Evolutionary conservation across 179 eudicot species (phyloP).

Genomic region (Amaranthus tricolor): DNA sequence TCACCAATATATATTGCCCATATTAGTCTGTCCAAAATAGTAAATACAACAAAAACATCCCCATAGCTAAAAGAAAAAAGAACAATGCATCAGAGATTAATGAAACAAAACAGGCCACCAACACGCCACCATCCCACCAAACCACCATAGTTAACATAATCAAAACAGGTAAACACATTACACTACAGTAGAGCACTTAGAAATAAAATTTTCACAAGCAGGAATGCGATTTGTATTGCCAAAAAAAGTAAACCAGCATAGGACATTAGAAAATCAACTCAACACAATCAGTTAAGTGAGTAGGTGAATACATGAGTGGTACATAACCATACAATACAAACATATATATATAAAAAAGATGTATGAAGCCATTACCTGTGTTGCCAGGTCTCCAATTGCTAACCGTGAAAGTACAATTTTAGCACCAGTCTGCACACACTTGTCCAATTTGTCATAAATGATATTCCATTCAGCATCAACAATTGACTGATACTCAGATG

Average conservation of each 20-base stretch:
- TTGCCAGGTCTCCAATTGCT: conserved; percentile 95
- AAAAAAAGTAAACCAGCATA: background rate
- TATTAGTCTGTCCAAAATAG: too few species aligned
- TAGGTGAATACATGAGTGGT: background rate
- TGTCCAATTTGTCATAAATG: conserved; percentile 92
- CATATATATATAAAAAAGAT: background rate
- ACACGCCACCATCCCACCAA: background rate
- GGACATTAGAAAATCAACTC: background rate
- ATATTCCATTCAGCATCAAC: conserved; percentile 99
- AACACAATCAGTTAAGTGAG: background rate
- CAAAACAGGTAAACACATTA: background rate
- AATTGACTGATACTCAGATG: conserved; percentile 90
- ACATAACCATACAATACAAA: background rate
- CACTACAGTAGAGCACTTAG: background rate
- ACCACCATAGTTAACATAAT: background rate
- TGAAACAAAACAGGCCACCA: too few species aligned
- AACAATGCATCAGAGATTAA: too few species aligned
- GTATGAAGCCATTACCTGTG: conserved; percentile 57
- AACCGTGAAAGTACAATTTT: conserved; percentile 92
- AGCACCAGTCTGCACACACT: conserved; percentile 95
- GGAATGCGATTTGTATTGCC: background rate
- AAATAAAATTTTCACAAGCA: too few species aligned
- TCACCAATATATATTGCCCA: too few species aligned
- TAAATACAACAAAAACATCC: too few species aligned
- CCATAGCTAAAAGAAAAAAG: too few species aligned